Evolutionary conservation across 768 basidiomycete species (phyloP).

Genomic region (Pisolithus tinctorius): DNA sequence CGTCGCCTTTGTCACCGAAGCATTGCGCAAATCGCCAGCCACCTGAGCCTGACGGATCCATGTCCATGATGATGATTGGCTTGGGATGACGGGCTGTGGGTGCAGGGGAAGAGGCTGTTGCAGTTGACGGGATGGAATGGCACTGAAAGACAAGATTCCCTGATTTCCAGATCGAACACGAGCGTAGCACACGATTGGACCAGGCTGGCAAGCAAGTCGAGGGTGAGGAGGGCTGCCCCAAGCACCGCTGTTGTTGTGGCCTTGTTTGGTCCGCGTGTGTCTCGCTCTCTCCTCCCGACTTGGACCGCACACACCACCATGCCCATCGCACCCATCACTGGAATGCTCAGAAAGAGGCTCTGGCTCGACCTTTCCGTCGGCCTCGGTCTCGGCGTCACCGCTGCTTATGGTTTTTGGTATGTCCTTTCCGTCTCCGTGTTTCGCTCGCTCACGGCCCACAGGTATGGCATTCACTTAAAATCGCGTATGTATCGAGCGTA

Average conservation of each 20-base stretch:
- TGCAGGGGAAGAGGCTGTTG: slow-evolving; percentile 11
- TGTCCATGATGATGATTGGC: slow-evolving; percentile 57
- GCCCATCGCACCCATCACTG: slow-evolving; percentile 88
- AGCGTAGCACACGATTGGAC: no score
- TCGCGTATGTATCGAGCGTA: slow-evolving; percentile 41
- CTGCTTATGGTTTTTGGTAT: slow-evolving; percentile 81
- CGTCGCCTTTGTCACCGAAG: slow-evolving; percentile 99
- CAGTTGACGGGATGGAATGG: slow-evolving; percentile 8
- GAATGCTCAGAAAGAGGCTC: slow-evolving; percentile 88
- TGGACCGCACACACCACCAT: slow-evolving; percentile 36
- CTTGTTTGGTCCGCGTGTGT: slow-evolving; percentile 23
- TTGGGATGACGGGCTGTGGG: slow-evolving; percentile 15
- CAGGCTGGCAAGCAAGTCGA: not conserved
- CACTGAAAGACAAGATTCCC: no score
- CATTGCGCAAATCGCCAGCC: slow-evolving; percentile 99
- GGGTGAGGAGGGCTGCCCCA: not conserved
- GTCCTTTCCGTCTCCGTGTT: slow-evolving; percentile 21
- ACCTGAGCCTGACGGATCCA: slow-evolving; percentile 76
- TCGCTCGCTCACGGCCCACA: slow-evolving; percentile 25
- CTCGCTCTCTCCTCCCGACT: slow-evolving; percentile 13
- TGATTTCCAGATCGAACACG: no score
- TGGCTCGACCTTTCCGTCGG: slow-evolving; percentile 77
- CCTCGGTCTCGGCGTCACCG: slow-evolving; percentile 68
- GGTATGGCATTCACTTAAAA: slow-evolving; percentile 82
- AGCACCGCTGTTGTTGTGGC: slow-evolving; percentile 10